Evolutionary conservation across 2,329 filamentous ascomycete genomes (phyloP).

Genomic region (Trichoderma pleuroti): DNA sequence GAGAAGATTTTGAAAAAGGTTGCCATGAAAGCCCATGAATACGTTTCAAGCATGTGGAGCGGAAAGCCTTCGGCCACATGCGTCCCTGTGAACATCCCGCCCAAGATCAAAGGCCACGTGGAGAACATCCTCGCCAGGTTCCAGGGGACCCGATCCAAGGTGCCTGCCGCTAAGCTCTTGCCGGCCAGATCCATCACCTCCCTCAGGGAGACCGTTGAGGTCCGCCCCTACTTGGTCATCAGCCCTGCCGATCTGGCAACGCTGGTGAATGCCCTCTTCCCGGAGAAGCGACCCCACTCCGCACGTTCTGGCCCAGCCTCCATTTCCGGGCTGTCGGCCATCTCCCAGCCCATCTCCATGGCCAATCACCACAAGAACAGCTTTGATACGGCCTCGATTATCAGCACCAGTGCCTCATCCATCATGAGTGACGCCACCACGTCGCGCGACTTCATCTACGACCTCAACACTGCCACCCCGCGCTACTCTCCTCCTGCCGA

Average conservation of each 20-base stretch:
- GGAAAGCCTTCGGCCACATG: conserved; percentile 57
- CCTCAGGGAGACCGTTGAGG: conserved; percentile 70
- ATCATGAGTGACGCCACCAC: conserved; percentile 67
- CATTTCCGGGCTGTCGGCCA: conserved; percentile 63
- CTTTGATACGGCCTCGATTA: conserved; percentile 64
- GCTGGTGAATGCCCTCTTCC: conserved; percentile 79
- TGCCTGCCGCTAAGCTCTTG: conserved; percentile 56
- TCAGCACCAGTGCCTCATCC: conserved; percentile 70
- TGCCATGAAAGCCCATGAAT: conserved; percentile 72
- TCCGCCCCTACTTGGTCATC: conserved; percentile 75
- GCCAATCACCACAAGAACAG: conserved; percentile 48
- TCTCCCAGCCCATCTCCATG: conserved; percentile 65
- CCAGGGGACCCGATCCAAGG: conserved; percentile 48
- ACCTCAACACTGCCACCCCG: conserved; percentile 46
- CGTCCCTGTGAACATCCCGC: conserved; percentile 47
- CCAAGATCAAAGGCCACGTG: conserved; percentile 64
- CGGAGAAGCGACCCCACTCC: conserved; percentile 63
- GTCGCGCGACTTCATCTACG: conserved; percentile 62
- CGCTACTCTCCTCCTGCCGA: conserved; percentile 53
- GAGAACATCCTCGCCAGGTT: conserved; percentile 68
- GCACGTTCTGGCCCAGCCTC: conserved; percentile 66
- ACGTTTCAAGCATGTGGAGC: conserved; percentile 76
- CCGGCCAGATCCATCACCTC: conserved; percentile 70
- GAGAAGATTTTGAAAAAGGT: conserved; percentile 79
- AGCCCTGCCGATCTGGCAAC: conserved; percentile 76